phyloP scores from a whole-genome alignment of 495 filamentous ascomycete genomes.

The Aeminium ludgeri region DNA sequence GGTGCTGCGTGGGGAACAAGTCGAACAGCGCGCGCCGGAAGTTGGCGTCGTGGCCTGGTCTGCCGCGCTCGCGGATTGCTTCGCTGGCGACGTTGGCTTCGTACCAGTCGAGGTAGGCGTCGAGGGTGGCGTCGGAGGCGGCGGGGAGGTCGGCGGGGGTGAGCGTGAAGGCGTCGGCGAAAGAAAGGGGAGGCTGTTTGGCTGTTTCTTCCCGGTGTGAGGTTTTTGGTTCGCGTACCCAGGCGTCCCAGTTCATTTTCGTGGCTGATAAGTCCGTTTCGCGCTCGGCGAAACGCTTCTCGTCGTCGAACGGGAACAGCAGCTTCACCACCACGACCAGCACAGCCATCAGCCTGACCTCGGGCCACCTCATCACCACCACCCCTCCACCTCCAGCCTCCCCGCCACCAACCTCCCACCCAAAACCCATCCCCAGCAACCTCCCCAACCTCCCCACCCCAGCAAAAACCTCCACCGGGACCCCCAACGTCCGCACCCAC shows the following conservation, averaged over 20 bases:
- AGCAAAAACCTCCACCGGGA: conserved; percentile 62
- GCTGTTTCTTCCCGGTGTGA: conserved; percentile 1
- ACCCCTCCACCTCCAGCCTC: neutral
- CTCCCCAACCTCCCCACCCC: conserved; percentile 40
- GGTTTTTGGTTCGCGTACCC: conserved; percentile 27
- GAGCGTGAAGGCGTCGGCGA: conserved; percentile 25
- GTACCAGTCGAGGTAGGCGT: conserved; percentile 82
- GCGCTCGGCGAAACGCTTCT: conserved; percentile 38
- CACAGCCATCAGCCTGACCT: conserved; percentile 50
- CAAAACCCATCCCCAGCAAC: conserved; percentile 39
- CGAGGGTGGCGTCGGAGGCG: conserved; percentile 51
- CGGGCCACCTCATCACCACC: conserved; percentile 33
- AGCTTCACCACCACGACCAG: conserved; percentile 68
- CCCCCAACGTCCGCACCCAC: conserved; percentile 52
- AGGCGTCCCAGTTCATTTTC: conserved; percentile 53
- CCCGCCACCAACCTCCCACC: conserved; percentile 28
- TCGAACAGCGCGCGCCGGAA: conserved; percentile 29
- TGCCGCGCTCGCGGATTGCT: conserved; percentile 8
- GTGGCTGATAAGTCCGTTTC: conserved; percentile 42
- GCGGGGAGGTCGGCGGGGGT: conserved; percentile 50
- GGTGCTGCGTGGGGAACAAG: conserved; percentile 32
- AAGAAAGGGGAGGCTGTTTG: neutral
- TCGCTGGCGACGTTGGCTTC: conserved; percentile 27
- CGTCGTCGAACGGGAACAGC: conserved; percentile 54
- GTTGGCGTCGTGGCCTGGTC: conserved; percentile 11